Conservation (phyloP, 148 eudicot species). For the Rhododendron mucronatum region DNA sequence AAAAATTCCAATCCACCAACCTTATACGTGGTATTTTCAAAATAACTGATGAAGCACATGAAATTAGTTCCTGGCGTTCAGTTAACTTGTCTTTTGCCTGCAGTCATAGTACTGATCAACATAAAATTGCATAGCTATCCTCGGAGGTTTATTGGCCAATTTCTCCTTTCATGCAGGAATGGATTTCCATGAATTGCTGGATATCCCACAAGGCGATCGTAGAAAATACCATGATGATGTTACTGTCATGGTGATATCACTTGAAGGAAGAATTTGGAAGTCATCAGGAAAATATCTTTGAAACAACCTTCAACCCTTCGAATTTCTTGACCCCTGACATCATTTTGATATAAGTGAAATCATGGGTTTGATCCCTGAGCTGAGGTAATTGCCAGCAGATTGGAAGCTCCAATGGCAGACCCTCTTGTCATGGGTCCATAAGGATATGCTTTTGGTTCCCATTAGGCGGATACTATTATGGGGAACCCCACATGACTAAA, state of each 20-base stretch:
- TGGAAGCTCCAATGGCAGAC: slow-evolving; percentile 6
- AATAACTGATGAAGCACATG: not conserved
- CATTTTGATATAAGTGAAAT: not conserved
- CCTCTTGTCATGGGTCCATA: slow-evolving; percentile 4
- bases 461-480: not conserved
- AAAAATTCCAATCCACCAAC: not conserved
- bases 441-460: not conserved
- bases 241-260: slow-evolving; percentile 95
- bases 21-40: not conserved
- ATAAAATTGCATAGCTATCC: not conserved
- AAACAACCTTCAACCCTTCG: slow-evolving; percentile 12
- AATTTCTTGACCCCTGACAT: not conserved
- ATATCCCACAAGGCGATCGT: slow-evolving; percentile 97
- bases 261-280: slow-evolving; percentile 99
- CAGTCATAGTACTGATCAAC: not conserved
- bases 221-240: slow-evolving; percentile 99
- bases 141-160: not conserved
- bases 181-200: slow-evolving; percentile 97
- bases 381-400: slow-evolving; percentile 4
- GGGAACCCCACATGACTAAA: slow-evolving; percentile 4
- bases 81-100: not conserved
- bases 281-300: slow-evolving; percentile 94
- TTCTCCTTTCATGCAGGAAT: slow-evolving; percentile 48
- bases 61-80: slow-evolving; percentile 4
- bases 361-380: slow-evolving; percentile 9